Conservation (phyloP, 148 eudicot genomes). For the Beta vulgaris region DNA sequence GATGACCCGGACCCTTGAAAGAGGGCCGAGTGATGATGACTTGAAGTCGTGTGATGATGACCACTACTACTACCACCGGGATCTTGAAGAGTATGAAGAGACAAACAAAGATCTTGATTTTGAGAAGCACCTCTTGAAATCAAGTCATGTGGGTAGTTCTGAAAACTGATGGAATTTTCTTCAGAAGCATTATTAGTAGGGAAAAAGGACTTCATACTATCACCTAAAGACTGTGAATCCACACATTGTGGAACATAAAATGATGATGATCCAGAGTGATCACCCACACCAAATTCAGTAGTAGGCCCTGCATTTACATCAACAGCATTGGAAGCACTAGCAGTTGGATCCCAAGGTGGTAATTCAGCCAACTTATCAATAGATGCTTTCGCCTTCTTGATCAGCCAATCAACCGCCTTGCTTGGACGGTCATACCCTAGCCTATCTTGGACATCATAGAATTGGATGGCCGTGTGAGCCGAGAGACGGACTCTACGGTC, state of each 20-base stretch:
- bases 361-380: constrained; percentile 37
- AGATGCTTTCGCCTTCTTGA: constrained; percentile 37
- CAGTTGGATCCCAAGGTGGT: constrained; percentile 41
- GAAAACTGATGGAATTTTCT: constrained; percentile 22
- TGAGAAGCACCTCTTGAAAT: constrained; percentile 18
- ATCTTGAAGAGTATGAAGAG: constrained; percentile 37
- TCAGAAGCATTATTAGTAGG: constrained; percentile 23
- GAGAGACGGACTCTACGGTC: constrained; percentile 44
- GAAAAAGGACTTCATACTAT: constrained; percentile 28
- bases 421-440: constrained; percentile 45
- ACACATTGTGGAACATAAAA: constrained; percentile 25
- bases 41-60: constrained; percentile 7
- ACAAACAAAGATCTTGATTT: constrained; percentile 38
- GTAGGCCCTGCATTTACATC: constrained; percentile 12
- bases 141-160: constrained; percentile 30
- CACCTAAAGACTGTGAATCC: constrained; percentile 21
- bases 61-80: constrained; percentile 2
- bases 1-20: constrained; percentile 21
- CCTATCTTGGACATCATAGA: constrained; percentile 46
- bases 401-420: constrained; percentile 48
- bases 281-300: constrained; percentile 20
- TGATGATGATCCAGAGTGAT: constrained; percentile 22
- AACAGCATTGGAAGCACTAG: neutral
- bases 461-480: constrained; percentile 49
- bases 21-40: constrained; percentile 18